Conservation (phyloP, 495 filamentous ascomycete species). For the Penicillium parvum region DNA sequence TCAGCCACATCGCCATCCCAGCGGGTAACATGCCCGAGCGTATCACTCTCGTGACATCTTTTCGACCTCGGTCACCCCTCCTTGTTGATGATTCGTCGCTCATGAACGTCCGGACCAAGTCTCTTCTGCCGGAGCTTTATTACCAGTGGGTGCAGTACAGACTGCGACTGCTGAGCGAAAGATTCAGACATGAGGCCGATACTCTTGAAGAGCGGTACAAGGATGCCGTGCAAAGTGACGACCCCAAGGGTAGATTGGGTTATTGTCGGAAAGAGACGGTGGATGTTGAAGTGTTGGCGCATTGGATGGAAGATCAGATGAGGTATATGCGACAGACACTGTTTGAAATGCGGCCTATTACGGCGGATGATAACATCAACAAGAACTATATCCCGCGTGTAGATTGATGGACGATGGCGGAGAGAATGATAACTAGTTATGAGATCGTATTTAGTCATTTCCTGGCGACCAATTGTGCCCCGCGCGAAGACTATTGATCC, state of each 20-base stretch:
- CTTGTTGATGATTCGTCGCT: slow-evolving; percentile 61
- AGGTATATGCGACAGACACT: slow-evolving; percentile 1
- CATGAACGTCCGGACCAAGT: slow-evolving; percentile 58
- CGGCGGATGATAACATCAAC: neutral
- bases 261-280: slow-evolving; percentile 1
- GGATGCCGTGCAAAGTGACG: neutral
- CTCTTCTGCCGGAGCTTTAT: slow-evolving; percentile 60
- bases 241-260: slow-evolving; percentile 1
- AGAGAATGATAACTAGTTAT: no score
- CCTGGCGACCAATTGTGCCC: no score
- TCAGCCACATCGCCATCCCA: slow-evolving; percentile 63
- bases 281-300: neutral
- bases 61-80: slow-evolving; percentile 54
- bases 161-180: slow-evolving; percentile 63
- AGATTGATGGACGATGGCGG: no score
- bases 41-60: slow-evolving; percentile 70
- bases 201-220: neutral
- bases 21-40: slow-evolving; percentile 60
- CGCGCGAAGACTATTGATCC: no score
- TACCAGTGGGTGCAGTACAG: slow-evolving; percentile 64
- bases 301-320: slow-evolving; percentile 3
- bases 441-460: no score
- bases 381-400: slow-evolving; percentile 2
- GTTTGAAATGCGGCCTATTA: slow-evolving; percentile 3
- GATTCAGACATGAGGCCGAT: slow-evolving; percentile 9